Conservation (phyloP, 1,284 basidiomycete species). For the Abortiporus biennis region DNA sequence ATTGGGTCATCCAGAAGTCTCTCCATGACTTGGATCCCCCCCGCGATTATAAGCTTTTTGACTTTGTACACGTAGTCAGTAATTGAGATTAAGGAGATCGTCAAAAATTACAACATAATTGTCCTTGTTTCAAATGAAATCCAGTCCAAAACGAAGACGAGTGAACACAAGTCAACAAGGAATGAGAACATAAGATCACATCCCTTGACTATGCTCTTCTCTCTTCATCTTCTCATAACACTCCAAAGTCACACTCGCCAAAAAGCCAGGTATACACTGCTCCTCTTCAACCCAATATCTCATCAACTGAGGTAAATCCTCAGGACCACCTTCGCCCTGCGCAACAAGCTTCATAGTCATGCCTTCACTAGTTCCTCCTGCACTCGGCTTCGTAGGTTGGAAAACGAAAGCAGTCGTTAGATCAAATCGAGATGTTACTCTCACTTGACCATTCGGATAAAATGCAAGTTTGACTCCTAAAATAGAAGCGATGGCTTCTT, state of each 20-base stretch:
- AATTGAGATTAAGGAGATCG: too few species aligned
- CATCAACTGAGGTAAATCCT: slow-evolving; percentile 63
- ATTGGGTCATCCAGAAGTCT: too few species aligned
- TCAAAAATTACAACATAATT: too few species aligned
- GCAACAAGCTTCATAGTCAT: slow-evolving; percentile 65
- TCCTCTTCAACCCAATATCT: slow-evolving; percentile 68
- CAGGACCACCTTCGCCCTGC: slow-evolving; percentile 61
- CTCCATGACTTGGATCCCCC: too few species aligned
- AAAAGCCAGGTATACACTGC: slow-evolving; percentile 69
- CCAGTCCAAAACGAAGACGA: too few species aligned
- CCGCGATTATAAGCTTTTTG: too few species aligned
- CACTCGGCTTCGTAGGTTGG: slow-evolving; percentile 37
- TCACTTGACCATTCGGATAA: slow-evolving; percentile 77
- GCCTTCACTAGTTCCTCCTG: slow-evolving; percentile 23
- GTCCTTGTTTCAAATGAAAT: too few species aligned
- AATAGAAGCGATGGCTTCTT: slow-evolving; percentile 73
- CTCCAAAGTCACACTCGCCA: slow-evolving; percentile 70
- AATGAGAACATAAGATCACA: too few species aligned
- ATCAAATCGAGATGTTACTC: slow-evolving; percentile 79
- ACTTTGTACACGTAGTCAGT: too few species aligned
- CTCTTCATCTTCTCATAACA: slow-evolving; percentile 51
- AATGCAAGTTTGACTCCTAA: slow-evolving; percentile 84
- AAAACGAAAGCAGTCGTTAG: slow-evolving; percentile 67
- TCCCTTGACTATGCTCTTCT: too few species aligned
- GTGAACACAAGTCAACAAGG: too few species aligned